phyloP scores from a whole-genome alignment of 1,284 basidiomycete species.

The Fistulina hepatica region DNA sequence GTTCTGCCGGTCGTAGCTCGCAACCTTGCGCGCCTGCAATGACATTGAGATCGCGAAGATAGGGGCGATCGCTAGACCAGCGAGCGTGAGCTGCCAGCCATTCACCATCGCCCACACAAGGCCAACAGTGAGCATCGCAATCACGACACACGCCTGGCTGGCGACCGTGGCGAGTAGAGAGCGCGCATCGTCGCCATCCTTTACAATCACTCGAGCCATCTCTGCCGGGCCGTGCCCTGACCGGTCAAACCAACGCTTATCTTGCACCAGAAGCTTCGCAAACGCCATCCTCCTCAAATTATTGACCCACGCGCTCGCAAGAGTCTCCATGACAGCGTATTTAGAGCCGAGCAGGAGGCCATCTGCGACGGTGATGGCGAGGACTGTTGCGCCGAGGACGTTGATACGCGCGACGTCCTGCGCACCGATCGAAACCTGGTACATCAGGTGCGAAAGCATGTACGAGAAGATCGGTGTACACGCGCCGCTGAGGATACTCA shows the following conservation, averaged over 20 bases:
- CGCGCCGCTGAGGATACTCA: conserved; percentile 49
- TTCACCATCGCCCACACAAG: conserved; percentile 65
- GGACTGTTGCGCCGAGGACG: conserved; percentile 37
- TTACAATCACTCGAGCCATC: conserved; percentile 57
- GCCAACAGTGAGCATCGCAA: conserved; percentile 58
- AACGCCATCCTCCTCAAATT: conserved; percentile 47
- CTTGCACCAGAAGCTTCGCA: conserved; percentile 51
- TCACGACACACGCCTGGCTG: conserved; percentile 49
- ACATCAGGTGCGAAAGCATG: conserved; percentile 59
- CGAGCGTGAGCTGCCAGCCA: conserved; percentile 76
- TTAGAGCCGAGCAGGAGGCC: conserved; percentile 48
- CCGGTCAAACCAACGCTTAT: conserved; percentile 70
- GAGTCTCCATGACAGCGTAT: conserved; percentile 51
- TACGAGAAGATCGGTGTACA: conserved; percentile 73
- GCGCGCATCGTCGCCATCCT: conserved; percentile 73
- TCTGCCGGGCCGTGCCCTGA: conserved; percentile 41
- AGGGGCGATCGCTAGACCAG: conserved; percentile 65
- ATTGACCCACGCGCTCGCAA: conserved; percentile 59
- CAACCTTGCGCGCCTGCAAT: conserved; percentile 45
- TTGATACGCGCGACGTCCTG: conserved; percentile 44
- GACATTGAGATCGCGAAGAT: conserved; percentile 53
- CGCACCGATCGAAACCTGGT: conserved; percentile 49
- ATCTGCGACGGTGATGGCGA: conserved; percentile 51
- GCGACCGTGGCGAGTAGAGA: conserved; percentile 54
- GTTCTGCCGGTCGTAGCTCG: conserved; percentile 54